Conservation (phyloP, 768 basidiomycete genomes). For the Suillus plorans region DNA sequence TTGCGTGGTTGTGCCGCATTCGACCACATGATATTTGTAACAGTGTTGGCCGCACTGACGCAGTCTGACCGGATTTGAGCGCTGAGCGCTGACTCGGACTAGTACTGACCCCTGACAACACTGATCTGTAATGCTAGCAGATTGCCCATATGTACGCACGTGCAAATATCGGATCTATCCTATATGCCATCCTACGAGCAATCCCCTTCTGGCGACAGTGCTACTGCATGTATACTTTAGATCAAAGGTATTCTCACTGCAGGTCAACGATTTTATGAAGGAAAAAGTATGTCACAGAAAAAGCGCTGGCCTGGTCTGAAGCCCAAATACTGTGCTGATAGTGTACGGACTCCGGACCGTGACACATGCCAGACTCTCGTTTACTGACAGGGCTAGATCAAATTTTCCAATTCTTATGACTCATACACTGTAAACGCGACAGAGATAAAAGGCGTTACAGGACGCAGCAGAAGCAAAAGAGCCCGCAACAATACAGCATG, state of each 20-base stretch:
- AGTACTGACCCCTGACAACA: no score
- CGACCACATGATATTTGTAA: no score
- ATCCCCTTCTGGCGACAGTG: neutral
- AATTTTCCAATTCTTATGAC: neutral
- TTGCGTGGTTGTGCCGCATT: no score
- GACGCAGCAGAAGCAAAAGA: neutral
- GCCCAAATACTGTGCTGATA: neutral
- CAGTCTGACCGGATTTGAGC: no score
- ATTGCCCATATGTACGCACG: neutral
- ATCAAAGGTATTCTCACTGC: neutral
- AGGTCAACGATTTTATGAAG: neutral
- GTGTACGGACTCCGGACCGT: no score
- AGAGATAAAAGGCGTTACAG: no score
- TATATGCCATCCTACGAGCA: no score
- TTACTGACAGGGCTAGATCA: neutral
- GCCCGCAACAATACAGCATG: no score
- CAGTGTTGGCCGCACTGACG: no score
- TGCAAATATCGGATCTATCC: neutral
- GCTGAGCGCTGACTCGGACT: no score
- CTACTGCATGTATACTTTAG: neutral
- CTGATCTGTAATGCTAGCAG: neutral
- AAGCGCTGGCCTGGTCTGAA: neutral
- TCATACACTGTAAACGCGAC: neutral
- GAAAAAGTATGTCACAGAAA: neutral
- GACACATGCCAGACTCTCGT: neutral